These are phyloP conservation scores for Glebionis coronaria DNA, from an alignment of 129 eudicot genomes.

Conservation along the genomic window DNA sequence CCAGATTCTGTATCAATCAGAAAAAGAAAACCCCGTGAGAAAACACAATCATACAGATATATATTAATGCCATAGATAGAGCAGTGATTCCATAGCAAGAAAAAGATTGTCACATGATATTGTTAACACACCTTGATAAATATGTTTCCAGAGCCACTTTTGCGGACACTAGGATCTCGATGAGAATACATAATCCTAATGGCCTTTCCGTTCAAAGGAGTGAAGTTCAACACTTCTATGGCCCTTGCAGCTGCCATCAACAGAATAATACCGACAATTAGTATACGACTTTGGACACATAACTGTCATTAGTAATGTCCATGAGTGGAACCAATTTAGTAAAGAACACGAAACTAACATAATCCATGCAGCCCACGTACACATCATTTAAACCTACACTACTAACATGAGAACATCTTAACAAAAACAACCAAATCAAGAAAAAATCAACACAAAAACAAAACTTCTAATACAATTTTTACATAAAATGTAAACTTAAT, in stretches of 20 bases:
- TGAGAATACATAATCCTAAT: conserved; percentile 91
- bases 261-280: not conserved
- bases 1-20: conserved; percentile 58
- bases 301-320: too few relatives aligned
- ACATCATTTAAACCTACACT: too few relatives aligned
- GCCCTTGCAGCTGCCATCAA: conserved; percentile 76
- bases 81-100: not conserved
- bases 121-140: conserved; percentile 66
- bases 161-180: conserved; percentile 75
- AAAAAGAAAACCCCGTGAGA: not conserved
- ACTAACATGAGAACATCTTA: too few relatives aligned
- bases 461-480: too few relatives aligned
- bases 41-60: not conserved
- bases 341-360: not conserved
- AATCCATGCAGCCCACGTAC: too few relatives aligned
- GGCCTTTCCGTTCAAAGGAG: conserved; percentile 79
- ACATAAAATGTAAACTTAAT: too few relatives aligned
- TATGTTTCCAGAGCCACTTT: conserved; percentile 80
- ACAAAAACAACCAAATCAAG: too few relatives aligned
- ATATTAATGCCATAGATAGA: not conserved
- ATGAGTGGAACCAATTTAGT: too few relatives aligned
- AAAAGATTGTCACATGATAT: too few relatives aligned
- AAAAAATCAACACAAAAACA: too few relatives aligned
- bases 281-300: not conserved
- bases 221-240: conserved; percentile 68